Percentiles rank a stretch among this genome's conserved stretches.
These are phyloP conservation scores for Erythrophleum fordii DNA, from an alignment of 306 rosid genomes.

Conservation along the genomic window DNA sequence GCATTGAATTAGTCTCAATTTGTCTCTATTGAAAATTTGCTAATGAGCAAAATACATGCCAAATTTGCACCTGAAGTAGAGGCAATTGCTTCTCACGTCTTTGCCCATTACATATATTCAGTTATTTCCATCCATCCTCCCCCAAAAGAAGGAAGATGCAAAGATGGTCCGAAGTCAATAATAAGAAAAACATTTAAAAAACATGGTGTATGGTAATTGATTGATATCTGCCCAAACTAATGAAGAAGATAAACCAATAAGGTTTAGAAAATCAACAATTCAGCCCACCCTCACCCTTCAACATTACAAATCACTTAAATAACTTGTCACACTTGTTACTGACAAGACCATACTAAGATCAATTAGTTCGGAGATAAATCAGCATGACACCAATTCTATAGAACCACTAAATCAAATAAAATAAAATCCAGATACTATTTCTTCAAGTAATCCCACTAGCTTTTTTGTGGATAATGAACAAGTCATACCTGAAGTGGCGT, in stretches of 20 bases:
- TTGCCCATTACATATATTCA: not conserved
- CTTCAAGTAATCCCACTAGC: not conserved
- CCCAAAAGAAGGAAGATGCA: not conserved
- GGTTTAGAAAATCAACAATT: constrained; percentile 12
- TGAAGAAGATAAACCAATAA: not conserved
- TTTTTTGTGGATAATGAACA: constrained; percentile 25
- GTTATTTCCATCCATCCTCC: constrained; percentile 1
- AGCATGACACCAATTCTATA: not conserved
- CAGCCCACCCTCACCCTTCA: not conserved
- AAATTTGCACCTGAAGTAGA: constrained; percentile 1
- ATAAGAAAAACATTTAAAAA: not conserved
- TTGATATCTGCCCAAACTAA: constrained; percentile 9
- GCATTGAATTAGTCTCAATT: not conserved
- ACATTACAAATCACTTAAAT: constrained; percentile 19
- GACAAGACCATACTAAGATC: not conserved
- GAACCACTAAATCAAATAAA: not conserved
- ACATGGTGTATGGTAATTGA: not conserved
- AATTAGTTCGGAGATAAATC: constrained; percentile 5
- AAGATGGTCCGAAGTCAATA: not conserved
- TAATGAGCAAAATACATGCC: not conserved
- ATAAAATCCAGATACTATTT: not conserved
- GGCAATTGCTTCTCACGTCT: not conserved
- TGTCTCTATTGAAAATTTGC: not conserved
- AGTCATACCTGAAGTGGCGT: constrained; percentile 90
- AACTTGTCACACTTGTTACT: constrained; percentile 2